Evolutionary conservation across 305 asterid genomes (phyloP), one percentile per base, ranked within the genome.

Genomic region (Solanum aculeatissimum): DNA sequence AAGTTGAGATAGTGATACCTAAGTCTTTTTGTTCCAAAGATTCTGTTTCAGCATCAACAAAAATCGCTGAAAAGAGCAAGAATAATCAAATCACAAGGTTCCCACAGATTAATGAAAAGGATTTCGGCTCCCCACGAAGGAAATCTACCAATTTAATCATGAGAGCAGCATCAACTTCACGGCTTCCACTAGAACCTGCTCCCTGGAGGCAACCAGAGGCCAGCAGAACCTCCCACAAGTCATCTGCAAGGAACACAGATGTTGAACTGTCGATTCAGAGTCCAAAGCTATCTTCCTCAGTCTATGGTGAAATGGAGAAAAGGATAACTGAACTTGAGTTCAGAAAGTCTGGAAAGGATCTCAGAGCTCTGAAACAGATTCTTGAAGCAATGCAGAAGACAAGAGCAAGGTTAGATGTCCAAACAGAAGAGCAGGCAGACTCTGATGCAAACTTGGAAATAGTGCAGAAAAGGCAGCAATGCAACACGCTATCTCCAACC

Each of bases 281-380:
- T 83, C 83, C 87, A 60, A 89, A 84, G 70, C 84, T 84, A 83
- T 89, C 97, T 81, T 87, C 91, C 63, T 87, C 98, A 53, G 92
- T 97, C 89, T 95, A 95, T 68, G 95, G 99, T 51, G 93, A 95
- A 89, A 94, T 91, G 60, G 98, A 94, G 90, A 93, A 91, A 90
- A 90, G 98, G 93, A 87, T 97, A 86, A 88, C 95, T 79, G 94
- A 92, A 54, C 92, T 92, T 35, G 97, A 97, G 90, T 93, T 95
- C 90, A 92, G 88, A 86, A 93, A 89, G 84, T 92, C 98, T 0
- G 97, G 99, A 1, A 94, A 93, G 93, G 98, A 95, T 91, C 94
- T 95, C 90, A 91, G 97, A 84, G 98, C 98, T 82, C 97, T 94
- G 55, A 94, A 95, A 78, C 99, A 95, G 89, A 93, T 93, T 87